These are phyloP conservation scores for Tulasnella sp. DNA, from an alignment of 768 basidiomycete species.

Conservation along the genomic window DNA sequence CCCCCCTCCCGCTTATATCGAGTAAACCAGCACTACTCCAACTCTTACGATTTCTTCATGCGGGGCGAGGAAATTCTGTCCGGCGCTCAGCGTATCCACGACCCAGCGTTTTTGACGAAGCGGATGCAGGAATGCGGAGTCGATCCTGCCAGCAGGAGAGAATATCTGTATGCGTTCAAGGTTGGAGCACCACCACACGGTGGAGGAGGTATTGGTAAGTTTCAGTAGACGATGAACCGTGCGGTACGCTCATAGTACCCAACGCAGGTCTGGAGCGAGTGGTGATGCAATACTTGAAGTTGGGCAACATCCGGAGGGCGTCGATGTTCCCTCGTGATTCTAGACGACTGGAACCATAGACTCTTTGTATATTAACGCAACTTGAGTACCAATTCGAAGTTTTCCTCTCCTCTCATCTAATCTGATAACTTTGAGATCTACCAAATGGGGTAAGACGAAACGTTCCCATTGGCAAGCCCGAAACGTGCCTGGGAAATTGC, in stretches of 20 bases:
- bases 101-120: slow-evolving; percentile 68
- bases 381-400: not conserved
- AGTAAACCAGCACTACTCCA: slow-evolving; percentile 47
- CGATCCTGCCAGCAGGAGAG: slow-evolving; percentile 85
- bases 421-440: not conserved
- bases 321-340: slow-evolving; percentile 96
- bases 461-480: not conserved
- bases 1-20: not conserved
- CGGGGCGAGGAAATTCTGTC: slow-evolving; percentile 97
- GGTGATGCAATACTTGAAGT: slow-evolving; percentile 93
- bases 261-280: slow-evolving; percentile 70
- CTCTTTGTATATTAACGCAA: not conserved
- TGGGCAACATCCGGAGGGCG: slow-evolving; percentile 90
- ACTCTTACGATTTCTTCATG: slow-evolving; percentile 99
- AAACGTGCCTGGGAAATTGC: not conserved
- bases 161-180: slow-evolving; percentile 89
- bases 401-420: not conserved
- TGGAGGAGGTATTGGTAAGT: slow-evolving; percentile 80
- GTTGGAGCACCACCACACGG: slow-evolving; percentile 95
- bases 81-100: slow-evolving; percentile 96
- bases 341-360: slow-evolving; percentile 80
- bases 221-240: not conserved
- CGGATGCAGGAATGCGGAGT: slow-evolving; percentile 84
- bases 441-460: not conserved
- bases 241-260: not conserved